Conservation (phyloP, 768 basidiomycete genomes). For the Mycena chlorophos region DNA sequence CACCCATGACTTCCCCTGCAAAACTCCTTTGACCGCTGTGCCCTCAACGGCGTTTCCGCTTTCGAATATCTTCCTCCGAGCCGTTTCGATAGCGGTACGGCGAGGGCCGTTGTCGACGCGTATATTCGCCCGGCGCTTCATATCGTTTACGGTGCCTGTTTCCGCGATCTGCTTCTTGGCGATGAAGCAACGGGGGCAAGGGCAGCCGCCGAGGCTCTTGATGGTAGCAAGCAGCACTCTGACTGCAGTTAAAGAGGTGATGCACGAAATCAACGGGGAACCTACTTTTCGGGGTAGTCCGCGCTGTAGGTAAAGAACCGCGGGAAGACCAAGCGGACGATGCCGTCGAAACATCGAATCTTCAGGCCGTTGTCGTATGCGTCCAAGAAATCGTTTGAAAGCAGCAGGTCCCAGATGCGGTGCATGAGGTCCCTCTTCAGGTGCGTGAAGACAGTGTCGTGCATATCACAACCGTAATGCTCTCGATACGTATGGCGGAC, state of each 20-base stretch:
- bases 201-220: constrained; percentile 20
- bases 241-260: not conserved
- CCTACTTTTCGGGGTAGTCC: constrained; percentile 40
- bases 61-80: too few species aligned
- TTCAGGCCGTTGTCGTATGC: too few species aligned
- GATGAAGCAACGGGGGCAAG: constrained; percentile 25
- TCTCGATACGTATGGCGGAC: too few species aligned
- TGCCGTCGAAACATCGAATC: constrained; percentile 34
- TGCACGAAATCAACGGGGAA: not conserved
- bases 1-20: not conserved
- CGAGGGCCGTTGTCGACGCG: not conserved
- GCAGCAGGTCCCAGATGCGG: not conserved
- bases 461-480: too few species aligned
- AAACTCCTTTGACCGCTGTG: not conserved
- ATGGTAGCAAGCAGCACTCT: constrained; percentile 24
- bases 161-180: constrained; percentile 9
- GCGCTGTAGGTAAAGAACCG: constrained; percentile 36
- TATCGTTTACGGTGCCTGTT: constrained; percentile 10
- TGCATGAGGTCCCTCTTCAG: not conserved
- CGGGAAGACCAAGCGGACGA: constrained; percentile 30
- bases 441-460: too few species aligned
- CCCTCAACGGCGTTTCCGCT: not conserved
- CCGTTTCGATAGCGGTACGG: constrained; percentile 25
- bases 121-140: not conserved
- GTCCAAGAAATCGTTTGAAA: not conserved